Conservation (phyloP, 306 rosid genomes). For the Hippophae rhamnoides region DNA sequence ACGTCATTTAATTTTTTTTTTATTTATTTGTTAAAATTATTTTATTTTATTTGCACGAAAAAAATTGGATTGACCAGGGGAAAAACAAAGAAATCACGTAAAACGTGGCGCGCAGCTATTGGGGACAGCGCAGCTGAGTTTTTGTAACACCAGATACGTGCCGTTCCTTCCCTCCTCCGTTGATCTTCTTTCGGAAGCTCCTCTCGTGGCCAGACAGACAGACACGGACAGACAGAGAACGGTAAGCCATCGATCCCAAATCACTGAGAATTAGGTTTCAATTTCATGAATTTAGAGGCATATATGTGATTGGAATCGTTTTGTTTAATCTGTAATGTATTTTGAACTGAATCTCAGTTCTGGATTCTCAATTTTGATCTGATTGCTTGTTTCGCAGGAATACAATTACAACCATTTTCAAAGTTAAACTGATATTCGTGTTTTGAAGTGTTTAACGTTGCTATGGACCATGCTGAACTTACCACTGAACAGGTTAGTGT, state of each 20-base stretch:
- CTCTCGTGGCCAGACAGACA: not conserved
- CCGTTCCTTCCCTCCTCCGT: not conserved
- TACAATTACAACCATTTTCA: not conserved
- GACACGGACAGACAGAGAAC: not conserved
- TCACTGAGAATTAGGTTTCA: not conserved
- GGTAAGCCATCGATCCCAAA: not conserved
- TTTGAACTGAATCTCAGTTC: not conserved
- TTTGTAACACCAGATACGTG: not conserved
- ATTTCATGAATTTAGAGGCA: too few relatives aligned
- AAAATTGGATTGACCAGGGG: too few relatives aligned
- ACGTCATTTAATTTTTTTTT: too few relatives aligned
- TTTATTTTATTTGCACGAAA: too few relatives aligned
- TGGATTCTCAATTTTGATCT: not conserved
- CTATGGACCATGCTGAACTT: slow-evolving; percentile 74
- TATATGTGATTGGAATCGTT: not conserved
- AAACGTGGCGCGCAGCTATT: too few relatives aligned
- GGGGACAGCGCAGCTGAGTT: not conserved
- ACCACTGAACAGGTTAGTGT: slow-evolving; percentile 72
- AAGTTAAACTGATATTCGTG: not conserved
- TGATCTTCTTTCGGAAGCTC: slow-evolving; percentile 3
- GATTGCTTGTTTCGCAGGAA: not conserved
- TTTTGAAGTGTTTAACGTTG: slow-evolving; percentile 9
- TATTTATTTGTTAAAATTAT: too few relatives aligned
- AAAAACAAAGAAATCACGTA: too few relatives aligned
- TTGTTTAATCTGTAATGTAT: not conserved